Evolutionary conservation across 768 basidiomycete genomes (phyloP).

Genomic region (Hebeloma cylindrosporum): DNA sequence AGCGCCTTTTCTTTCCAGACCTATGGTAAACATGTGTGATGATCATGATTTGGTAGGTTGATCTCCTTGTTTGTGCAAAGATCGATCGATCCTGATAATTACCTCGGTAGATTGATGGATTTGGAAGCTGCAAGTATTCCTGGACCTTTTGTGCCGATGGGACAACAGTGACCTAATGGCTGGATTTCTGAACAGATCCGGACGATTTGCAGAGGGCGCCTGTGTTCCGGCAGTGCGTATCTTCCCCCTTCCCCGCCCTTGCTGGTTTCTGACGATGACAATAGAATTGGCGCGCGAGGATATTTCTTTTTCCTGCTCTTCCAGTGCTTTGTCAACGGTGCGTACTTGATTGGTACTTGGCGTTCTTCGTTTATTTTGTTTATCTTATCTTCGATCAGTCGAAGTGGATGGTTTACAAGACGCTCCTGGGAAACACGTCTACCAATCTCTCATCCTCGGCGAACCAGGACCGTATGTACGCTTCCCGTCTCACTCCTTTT

Average conservation of each 20-base stretch:
- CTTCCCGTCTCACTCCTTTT: slow-evolving; percentile 78
- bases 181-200: slow-evolving; percentile 55
- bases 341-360: not conserved
- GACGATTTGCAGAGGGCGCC: slow-evolving; percentile 74
- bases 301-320: slow-evolving; percentile 95
- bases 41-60: slow-evolving; percentile 66
- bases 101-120: slow-evolving; percentile 63
- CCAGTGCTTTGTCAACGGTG: slow-evolving; percentile 87
- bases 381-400: slow-evolving; percentile 36
- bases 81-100: slow-evolving; percentile 19
- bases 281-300: slow-evolving; percentile 77
- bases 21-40: slow-evolving; percentile 88
- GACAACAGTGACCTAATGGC: slow-evolving; percentile 2
- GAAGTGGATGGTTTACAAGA: slow-evolving; percentile 75
- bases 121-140: slow-evolving; percentile 68
- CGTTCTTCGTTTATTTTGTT: not conserved
- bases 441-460: slow-evolving; percentile 75
- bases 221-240: slow-evolving; percentile 63
- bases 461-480: slow-evolving; percentile 74
- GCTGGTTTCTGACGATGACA: slow-evolving; percentile 44
- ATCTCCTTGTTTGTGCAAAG: too few relatives aligned
- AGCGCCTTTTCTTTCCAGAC: slow-evolving; percentile 41
- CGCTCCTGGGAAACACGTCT: slow-evolving; percentile 57
- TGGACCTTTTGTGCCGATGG: not conserved
- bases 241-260: not conserved